A percentile compares a stretch with the other conserved stretches of the same genome.
phyloP scores from a whole-genome alignment of 495 filamentous ascomycete genomes.

The Trichoderma parareesei region DNA sequence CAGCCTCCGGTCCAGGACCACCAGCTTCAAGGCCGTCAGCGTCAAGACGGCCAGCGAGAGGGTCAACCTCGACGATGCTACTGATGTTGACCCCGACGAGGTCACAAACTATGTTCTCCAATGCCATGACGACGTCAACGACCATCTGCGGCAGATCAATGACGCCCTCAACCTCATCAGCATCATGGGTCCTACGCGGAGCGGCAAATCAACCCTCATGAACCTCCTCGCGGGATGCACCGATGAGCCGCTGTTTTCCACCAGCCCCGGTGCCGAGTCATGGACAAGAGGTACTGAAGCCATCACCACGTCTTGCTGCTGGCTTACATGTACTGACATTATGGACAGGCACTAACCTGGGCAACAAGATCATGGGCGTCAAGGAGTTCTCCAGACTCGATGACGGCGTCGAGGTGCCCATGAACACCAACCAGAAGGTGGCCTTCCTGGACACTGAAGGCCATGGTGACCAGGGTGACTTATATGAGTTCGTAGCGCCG shows the following conservation, averaged over 20 bases:
- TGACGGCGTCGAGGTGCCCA: not conserved
- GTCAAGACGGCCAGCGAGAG: not conserved
- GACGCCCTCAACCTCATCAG: slow-evolving; percentile 5
- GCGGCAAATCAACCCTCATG: slow-evolving; percentile 1
- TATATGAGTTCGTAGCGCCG: not conserved
- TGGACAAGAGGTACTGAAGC: slow-evolving; percentile 1
- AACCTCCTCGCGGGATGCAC: slow-evolving; percentile 4
- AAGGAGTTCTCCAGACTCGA: slow-evolving; percentile 2
- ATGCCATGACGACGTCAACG: not conserved
- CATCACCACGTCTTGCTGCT: not conserved
- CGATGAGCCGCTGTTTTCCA: not conserved
- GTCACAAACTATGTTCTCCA: not conserved
- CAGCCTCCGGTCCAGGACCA: not conserved
- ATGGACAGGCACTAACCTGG: not conserved
- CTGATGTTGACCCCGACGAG: not conserved
- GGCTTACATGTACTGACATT: not conserved
- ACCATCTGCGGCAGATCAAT: not conserved
- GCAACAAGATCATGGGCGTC: slow-evolving; percentile 3
- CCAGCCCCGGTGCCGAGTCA: not conserved
- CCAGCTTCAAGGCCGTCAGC: not conserved
- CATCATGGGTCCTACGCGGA: slow-evolving; percentile 2
- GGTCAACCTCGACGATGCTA: not conserved
- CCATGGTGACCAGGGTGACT: slow-evolving; percentile 7
- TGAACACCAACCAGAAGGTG: not conserved
- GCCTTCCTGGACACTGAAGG: slow-evolving; percentile 5